A percentile compares a stretch with the other conserved stretches of the same genome.
Evolutionary conservation across 2,329 filamentous ascomycete species (phyloP).

Genomic region (Pyricularia sp.): DNA sequence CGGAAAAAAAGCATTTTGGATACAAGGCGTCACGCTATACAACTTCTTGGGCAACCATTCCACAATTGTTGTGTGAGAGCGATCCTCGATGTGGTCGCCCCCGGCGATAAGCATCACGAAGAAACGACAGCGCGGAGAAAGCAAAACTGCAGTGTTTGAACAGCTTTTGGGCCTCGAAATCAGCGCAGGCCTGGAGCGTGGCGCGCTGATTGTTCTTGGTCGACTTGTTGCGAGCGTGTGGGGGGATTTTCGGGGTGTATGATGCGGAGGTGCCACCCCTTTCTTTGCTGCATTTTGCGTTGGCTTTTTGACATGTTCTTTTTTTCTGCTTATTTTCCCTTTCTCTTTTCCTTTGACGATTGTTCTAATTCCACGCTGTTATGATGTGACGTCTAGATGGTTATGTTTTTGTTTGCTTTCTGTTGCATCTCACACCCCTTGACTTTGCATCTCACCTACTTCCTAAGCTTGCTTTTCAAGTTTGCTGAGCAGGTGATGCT

Average conservation of each 20-base stretch:
- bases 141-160: not conserved
- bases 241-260: not conserved
- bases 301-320: not conserved
- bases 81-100: not conserved
- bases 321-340: not conserved
- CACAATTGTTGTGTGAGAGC: not conserved
- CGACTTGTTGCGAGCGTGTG: not conserved
- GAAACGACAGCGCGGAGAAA: conserved; percentile 1
- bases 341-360: not conserved
- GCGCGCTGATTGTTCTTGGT: not conserved
- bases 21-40: conserved; percentile 1
- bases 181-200: not conserved
- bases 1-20: not conserved
- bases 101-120: not conserved
- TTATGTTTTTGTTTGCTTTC: conserved; percentile 4
- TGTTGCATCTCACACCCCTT: not conserved
- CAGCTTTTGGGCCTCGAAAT: not conserved
- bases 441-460: not conserved
- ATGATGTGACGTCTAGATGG: conserved; percentile 6
- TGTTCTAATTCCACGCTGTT: conserved; percentile 5
- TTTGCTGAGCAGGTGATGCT: not conserved
- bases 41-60: conserved; percentile 4
- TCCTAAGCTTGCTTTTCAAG: not conserved
- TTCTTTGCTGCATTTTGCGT: not conserved
- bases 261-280: not conserved